Percentiles rank a stretch among this genome's conserved stretches.
phyloP scores from a whole-genome alignment of 2,329 filamentous ascomycete genomes.

The Macrophomina tecta region DNA sequence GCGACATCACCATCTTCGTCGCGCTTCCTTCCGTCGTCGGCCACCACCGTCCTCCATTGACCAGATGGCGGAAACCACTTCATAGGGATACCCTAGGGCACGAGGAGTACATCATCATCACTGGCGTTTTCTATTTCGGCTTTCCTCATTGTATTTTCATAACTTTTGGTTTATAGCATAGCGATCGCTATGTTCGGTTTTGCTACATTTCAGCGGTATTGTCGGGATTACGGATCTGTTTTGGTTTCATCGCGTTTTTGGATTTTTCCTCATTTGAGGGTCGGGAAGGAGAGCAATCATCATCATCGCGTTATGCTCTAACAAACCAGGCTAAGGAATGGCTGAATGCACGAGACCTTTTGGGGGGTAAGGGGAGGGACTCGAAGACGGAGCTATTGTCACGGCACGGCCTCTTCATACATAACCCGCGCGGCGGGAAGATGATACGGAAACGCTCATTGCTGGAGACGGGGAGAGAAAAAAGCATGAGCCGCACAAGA shows the following conservation, averaged over 20 bases:
- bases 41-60: conserved; percentile 1
- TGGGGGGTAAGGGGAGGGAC: not conserved
- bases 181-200: conserved; percentile 18
- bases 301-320: conserved; percentile 9
- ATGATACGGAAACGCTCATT: conserved; percentile 20
- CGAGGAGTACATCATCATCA: conserved; percentile 26
- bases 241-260: conserved; percentile 20
- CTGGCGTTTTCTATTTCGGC: conserved; percentile 16
- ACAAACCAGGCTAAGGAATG: conserved; percentile 6
- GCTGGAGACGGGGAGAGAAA: not conserved
- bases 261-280: conserved; percentile 1
- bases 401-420: conserved; percentile 4
- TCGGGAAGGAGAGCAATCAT: conserved; percentile 11
- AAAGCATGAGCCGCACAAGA: conserved; percentile 19
- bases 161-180: conserved; percentile 1
- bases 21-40: conserved; percentile 12
- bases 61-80: conserved; percentile 20
- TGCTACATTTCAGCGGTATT: conserved; percentile 3
- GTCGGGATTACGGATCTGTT: conserved; percentile 13
- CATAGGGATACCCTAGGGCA: conserved; percentile 27
- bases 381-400: not conserved
- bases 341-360: conserved; percentile 4
- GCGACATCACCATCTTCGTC: conserved; percentile 24
- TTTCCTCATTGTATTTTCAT: conserved; percentile 12
- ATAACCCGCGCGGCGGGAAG: conserved; percentile 1